Evolutionary conservation across 345 rosid genomes (phyloP).

Genomic region (Moringa oleifera): DNA sequence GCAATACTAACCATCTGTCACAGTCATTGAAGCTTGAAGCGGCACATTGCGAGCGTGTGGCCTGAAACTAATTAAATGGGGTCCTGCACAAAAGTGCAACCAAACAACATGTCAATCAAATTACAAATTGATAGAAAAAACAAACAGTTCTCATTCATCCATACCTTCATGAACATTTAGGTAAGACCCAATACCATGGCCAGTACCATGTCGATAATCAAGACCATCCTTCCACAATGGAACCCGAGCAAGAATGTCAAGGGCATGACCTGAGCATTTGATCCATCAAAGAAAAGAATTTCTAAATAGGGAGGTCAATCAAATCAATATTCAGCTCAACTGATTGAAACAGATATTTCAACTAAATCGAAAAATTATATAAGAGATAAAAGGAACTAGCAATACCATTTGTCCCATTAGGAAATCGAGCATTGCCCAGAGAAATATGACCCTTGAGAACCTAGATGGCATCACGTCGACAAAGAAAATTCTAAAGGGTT

Average conservation of each 20-base stretch:
- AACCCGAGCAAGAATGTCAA: slow-evolving; percentile 90
- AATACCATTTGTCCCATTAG: slow-evolving; percentile 88
- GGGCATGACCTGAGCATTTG: slow-evolving; percentile 53
- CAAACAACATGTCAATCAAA: not conserved
- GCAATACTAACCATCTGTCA: slow-evolving; percentile 77
- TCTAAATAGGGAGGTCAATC: not conserved
- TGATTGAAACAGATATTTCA: slow-evolving; percentile 1
- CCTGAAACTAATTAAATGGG: slow-evolving; percentile 84
- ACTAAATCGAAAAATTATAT: not conserved
- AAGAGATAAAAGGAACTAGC: slow-evolving; percentile 5
- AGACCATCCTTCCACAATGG: slow-evolving; percentile 92
- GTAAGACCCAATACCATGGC: slow-evolving; percentile 98
- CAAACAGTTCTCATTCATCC: slow-evolving; percentile 15
- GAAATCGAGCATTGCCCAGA: slow-evolving; percentile 79
- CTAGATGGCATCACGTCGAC: slow-evolving; percentile 26
- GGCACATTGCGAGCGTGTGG: slow-evolving; percentile 83
- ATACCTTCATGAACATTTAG: slow-evolving; percentile 93
- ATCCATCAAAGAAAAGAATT: not conserved
- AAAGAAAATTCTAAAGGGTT: no score
- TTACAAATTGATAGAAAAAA: slow-evolving; percentile 1
- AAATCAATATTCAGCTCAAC: not conserved
- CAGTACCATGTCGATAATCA: slow-evolving; percentile 97
- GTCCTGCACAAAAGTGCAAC: slow-evolving; percentile 53
- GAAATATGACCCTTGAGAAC: slow-evolving; percentile 95
- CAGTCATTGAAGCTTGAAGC: slow-evolving; percentile 96